Percentiles rank a stretch among this genome's conserved stretches.
phyloP scores from a whole-genome alignment of 1,139 yeast genomes.

The Debaryomyces sp. region DNA sequence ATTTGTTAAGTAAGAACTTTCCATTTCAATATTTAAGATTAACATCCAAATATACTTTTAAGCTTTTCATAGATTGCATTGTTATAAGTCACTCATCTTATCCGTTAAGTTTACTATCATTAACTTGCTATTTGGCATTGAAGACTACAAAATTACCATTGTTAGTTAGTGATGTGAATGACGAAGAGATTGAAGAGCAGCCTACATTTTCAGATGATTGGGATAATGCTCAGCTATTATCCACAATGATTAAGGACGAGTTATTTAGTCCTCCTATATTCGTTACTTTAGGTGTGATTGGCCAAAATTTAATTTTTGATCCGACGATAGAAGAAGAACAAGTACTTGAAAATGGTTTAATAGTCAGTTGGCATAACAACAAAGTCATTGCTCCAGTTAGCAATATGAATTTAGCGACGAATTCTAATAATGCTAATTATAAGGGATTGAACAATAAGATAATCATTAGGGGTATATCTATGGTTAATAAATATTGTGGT shows the following conservation, averaged over 20 bases:
- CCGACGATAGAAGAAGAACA: slow-evolving; percentile 86
- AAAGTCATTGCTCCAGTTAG: slow-evolving; percentile 66
- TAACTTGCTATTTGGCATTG: slow-evolving; percentile 79
- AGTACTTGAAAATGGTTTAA: slow-evolving; percentile 80
- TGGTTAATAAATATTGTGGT: slow-evolving; percentile 41
- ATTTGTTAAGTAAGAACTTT: slow-evolving; percentile 50
- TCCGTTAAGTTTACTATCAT: slow-evolving; percentile 77
- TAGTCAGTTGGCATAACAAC: slow-evolving; percentile 69
- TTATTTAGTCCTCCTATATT: slow-evolving; percentile 71
- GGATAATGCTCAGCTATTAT: slow-evolving; percentile 57
- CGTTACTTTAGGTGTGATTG: slow-evolving; percentile 75
- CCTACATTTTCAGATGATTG: slow-evolving; percentile 92
- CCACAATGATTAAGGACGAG: slow-evolving; percentile 27
- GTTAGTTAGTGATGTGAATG: slow-evolving; percentile 61
- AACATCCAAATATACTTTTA: slow-evolving; percentile 74
- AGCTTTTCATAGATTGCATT: slow-evolving; percentile 76
- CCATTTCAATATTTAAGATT: slow-evolving; percentile 56
- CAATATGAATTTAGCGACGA: slow-evolving; percentile 53
- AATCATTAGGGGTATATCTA: slow-evolving; percentile 29
- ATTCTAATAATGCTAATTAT: slow-evolving; percentile 44
- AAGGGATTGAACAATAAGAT: slow-evolving; percentile 37
- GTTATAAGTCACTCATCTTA: slow-evolving; percentile 67
- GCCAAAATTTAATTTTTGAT: slow-evolving; percentile 68
- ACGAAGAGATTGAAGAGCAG: slow-evolving; percentile 71
- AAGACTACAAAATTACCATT: slow-evolving; percentile 78